A percentile compares a stretch with the other conserved stretches of the same genome.
These are phyloP conservation scores for Funneliformis mosseae DNA, from an alignment of 192 early-diverging fungal species.

Conservation along the genomic window DNA sequence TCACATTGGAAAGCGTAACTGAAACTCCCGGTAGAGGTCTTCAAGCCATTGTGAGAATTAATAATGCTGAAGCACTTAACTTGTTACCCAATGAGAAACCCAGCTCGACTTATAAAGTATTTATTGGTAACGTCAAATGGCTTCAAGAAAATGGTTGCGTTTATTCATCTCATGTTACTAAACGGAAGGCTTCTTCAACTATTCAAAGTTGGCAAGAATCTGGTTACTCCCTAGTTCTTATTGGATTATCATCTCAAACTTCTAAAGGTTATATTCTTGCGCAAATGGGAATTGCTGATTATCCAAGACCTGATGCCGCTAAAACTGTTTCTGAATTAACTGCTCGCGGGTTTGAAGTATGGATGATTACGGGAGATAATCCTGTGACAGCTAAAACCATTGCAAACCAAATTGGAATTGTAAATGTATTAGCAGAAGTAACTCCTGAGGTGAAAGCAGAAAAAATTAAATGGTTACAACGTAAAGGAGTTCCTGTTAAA, in stretches of 20 bases:
- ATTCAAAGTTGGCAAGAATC: conserved; percentile 55
- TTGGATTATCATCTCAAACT: conserved; percentile 40
- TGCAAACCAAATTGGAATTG: conserved; percentile 67
- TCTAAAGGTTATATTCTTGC: conserved; percentile 50
- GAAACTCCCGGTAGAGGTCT: conserved; percentile 66
- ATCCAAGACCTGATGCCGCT: conserved; percentile 59
- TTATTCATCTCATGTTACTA: conserved; percentile 37
- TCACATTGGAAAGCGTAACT: background rate
- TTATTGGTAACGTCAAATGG: conserved; percentile 67
- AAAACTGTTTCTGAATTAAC: conserved; percentile 54
- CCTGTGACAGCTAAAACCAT: conserved; percentile 62
- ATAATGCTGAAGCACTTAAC: conserved; percentile 23
- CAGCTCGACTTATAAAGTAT: conserved; percentile 29
- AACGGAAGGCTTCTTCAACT: conserved; percentile 32
- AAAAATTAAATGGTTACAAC: conserved; percentile 61
- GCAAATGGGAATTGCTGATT: conserved; percentile 66
- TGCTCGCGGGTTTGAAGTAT: conserved; percentile 61
- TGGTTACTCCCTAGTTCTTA: conserved; percentile 61
- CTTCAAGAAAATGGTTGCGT: conserved; percentile 59
- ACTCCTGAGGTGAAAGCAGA: conserved; percentile 73
- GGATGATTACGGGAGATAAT: conserved; percentile 84
- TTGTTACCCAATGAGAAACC: background rate
- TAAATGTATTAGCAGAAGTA: conserved; percentile 65
- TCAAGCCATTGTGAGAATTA: conserved; percentile 44
- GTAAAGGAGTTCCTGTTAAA: conserved; percentile 28